Percentiles rank a stretch among this genome's conserved stretches.
phyloP scores from a whole-genome alignment of 768 basidiomycete species.

The Leccinellum albellum region DNA sequence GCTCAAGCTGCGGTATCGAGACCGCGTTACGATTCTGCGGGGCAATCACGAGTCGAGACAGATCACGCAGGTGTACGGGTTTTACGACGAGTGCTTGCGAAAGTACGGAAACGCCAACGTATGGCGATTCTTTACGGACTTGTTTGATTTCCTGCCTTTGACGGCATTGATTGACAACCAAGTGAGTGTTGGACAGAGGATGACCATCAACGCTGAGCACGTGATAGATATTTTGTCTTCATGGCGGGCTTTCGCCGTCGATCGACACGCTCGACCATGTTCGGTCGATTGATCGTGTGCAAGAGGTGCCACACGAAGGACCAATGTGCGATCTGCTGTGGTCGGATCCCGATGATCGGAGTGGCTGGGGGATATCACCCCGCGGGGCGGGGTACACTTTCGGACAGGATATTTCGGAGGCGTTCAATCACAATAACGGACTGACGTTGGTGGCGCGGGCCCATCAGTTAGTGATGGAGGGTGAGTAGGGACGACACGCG shows the following conservation, averaged over 20 bases:
- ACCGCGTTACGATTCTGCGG: constrained; percentile 95
- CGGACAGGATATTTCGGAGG: constrained; percentile 98
- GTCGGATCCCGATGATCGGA: constrained; percentile 99
- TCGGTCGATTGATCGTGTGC: constrained; percentile 96
- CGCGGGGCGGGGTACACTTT: constrained; percentile 99
- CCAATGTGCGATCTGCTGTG: constrained; percentile 99
- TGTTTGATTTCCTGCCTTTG: constrained; percentile 96
- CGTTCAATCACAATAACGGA: constrained; percentile 99
- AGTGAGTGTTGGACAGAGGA: constrained; percentile 53
- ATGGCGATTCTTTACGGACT: constrained; percentile 98
- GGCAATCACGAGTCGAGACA: constrained; percentile 99
- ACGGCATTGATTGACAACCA: constrained; percentile 99
- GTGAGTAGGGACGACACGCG: constrained; percentile 41
- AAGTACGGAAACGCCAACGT: constrained; percentile 99
- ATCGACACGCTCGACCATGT: constrained; percentile 99
- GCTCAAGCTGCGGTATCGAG: constrained; percentile 95
- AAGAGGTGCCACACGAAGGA: constrained; percentile 99
- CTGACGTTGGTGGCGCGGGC: constrained; percentile 92
- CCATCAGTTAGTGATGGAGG: constrained; percentile 96
- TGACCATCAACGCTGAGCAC: constrained; percentile 7
- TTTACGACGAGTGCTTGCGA: constrained; percentile 98
- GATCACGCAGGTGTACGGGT: constrained; percentile 99
- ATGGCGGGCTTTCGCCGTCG: constrained; percentile 96
- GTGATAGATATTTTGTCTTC: constrained; percentile 92
- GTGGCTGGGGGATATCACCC: constrained; percentile 99